Conservation (phyloP, 352 stramenopile genomes). For the Globisporangium abappressorium region DNA sequence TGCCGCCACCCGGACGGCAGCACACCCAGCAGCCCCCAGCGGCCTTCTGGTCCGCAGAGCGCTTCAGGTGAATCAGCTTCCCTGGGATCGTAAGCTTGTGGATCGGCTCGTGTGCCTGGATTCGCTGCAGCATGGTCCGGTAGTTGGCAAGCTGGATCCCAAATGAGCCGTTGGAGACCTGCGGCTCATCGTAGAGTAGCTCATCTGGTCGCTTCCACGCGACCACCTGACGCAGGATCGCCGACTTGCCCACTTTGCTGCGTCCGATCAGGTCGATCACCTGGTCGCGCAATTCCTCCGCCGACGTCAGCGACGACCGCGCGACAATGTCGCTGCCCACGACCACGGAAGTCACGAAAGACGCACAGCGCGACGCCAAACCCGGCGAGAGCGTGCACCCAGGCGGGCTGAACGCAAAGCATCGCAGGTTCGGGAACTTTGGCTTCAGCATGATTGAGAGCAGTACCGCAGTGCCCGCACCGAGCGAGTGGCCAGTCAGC, state of each 20-base stretch:
- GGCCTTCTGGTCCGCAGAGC: constrained; percentile 29
- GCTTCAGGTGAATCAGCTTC: constrained; percentile 72
- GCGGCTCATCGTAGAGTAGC: constrained; percentile 52
- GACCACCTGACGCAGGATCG: constrained; percentile 76
- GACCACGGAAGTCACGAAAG: constrained; percentile 76
- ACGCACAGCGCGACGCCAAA: constrained; percentile 52
- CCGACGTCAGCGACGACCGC: constrained; percentile 70
- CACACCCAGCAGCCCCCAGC: constrained; percentile 76
- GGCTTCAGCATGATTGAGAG: constrained; percentile 74
- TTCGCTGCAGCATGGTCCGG: constrained; percentile 80
- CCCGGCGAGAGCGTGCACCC: constrained; percentile 76
- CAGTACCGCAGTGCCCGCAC: constrained; percentile 67
- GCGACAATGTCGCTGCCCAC: constrained; percentile 85
- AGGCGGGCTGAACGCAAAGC: constrained; percentile 77
- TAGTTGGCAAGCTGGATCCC: constrained; percentile 72
- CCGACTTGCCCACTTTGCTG: constrained; percentile 83
- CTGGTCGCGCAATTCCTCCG: constrained; percentile 72
- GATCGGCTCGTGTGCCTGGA: constrained; percentile 79
- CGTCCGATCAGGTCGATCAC: constrained; percentile 82
- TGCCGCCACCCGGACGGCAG: constrained; percentile 68
- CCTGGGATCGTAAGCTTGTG: constrained; percentile 78
- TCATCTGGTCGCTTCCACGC: constrained; percentile 78
- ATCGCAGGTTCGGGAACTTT: constrained; percentile 77
- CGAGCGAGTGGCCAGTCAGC: constrained; percentile 81
- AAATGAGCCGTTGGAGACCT: constrained; percentile 33